Conservation (phyloP, 495 filamentous ascomycete genomes). For the Margaritispora aquatica region DNA sequence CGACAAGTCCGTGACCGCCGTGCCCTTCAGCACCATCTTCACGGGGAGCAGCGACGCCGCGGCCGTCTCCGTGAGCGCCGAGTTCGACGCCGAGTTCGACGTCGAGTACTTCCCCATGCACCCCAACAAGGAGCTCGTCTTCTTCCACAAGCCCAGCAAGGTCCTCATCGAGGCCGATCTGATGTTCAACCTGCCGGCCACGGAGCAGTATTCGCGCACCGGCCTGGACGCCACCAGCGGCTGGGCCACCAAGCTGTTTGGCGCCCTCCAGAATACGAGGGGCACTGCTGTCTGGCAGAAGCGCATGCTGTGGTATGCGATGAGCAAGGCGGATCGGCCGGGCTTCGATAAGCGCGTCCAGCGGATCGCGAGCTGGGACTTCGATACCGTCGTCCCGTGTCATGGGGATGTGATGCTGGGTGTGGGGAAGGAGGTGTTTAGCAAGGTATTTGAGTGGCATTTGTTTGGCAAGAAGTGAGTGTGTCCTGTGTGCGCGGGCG, state of each 20-base stretch:
- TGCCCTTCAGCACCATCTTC: constrained; percentile 66
- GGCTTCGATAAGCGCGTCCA: constrained; percentile 62
- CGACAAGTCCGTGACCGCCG: constrained; percentile 52
- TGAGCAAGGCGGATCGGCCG: constrained; percentile 54
- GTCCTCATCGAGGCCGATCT: constrained; percentile 90
- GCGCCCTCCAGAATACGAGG: constrained; percentile 49
- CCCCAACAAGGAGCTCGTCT: constrained; percentile 78
- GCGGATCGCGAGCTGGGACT: constrained; percentile 75
- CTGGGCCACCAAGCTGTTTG: constrained; percentile 57
- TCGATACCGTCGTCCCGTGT: constrained; percentile 82
- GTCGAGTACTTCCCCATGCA: constrained; percentile 78
- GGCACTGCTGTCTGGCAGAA: constrained; percentile 68
- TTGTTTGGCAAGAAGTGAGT: constrained; percentile 45
- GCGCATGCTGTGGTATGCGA: constrained; percentile 74
- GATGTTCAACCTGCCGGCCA: constrained; percentile 84
- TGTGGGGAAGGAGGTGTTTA: constrained; percentile 68
- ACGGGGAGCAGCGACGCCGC: constrained; percentile 47
- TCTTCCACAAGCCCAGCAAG: constrained; percentile 71
- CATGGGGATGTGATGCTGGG: constrained; percentile 88
- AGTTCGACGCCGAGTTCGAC: constrained; percentile 84
- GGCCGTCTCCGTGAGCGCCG: constrained; percentile 47
- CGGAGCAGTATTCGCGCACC: constrained; percentile 71
- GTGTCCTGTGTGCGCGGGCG: too few relatives aligned
- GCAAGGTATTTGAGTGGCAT: constrained; percentile 83
- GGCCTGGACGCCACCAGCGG: constrained; percentile 47